Evolutionary conservation across 495 filamentous ascomycete genomes (phyloP).

Genomic region (Cairneyella variabilis): DNA sequence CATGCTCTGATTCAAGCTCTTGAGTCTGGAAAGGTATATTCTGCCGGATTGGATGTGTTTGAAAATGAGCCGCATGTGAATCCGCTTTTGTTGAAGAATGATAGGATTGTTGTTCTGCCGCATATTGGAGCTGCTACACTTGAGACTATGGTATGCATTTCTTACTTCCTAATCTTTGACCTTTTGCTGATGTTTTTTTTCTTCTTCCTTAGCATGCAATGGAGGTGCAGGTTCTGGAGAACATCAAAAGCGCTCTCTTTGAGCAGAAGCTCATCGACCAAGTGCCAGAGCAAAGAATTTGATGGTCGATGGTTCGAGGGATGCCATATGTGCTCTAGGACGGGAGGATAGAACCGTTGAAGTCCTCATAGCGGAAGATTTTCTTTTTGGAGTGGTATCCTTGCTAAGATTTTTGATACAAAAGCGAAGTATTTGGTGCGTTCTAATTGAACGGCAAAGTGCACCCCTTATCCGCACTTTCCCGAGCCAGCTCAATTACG

Average conservation of each 20-base stretch:
- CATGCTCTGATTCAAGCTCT: too few relatives aligned
- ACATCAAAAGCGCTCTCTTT: not conserved
- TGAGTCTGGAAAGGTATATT: too few relatives aligned
- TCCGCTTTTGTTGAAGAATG: conserved; percentile 3
- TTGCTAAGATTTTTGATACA: too few relatives aligned
- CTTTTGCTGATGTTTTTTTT: not conserved
- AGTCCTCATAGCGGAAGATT: too few relatives aligned
- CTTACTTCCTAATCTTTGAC: not conserved
- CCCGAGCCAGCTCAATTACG: conserved; percentile 60
- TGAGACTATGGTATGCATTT: not conserved
- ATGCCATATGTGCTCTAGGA: too few relatives aligned
- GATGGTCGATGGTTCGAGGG: too few relatives aligned
- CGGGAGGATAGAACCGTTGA: too few relatives aligned
- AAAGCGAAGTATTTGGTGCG: too few relatives aligned
- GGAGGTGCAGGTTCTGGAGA: not conserved
- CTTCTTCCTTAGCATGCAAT: not conserved
- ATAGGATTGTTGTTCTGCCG: not conserved
- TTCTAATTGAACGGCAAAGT: not conserved
- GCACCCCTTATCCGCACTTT: conserved; percentile 8
- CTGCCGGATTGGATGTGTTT: too few relatives aligned
- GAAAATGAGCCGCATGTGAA: too few relatives aligned
- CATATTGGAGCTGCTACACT: not conserved
- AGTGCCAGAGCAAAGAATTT: not conserved
- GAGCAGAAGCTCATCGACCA: not conserved
- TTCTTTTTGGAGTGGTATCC: too few relatives aligned